These are phyloP conservation scores for Ustanciosporium gigantosporum DNA, from an alignment of 1,284 basidiomycete species.

Conservation along the genomic window DNA sequence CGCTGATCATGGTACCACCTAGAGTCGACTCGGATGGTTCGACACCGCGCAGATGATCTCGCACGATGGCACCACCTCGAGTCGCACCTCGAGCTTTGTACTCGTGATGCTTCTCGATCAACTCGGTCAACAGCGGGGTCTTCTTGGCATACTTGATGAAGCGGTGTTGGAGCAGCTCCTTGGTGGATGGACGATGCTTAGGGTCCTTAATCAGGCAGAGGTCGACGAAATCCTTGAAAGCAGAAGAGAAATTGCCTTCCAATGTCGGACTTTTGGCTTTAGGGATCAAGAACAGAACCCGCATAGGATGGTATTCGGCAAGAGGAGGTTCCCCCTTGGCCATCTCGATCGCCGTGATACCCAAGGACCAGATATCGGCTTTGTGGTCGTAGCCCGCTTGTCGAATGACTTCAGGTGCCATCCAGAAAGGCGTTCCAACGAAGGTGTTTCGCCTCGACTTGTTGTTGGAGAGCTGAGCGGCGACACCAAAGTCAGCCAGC, in stretches of 20 bases:
- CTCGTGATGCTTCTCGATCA: conserved; percentile 69
- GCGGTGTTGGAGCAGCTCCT: conserved; percentile 84
- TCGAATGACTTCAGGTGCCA: conserved; percentile 95
- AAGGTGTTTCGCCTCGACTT: conserved; percentile 88
- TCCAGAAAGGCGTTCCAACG: conserved; percentile 91
- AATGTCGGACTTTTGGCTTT: conserved; percentile 81
- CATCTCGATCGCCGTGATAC: conserved; percentile 63
- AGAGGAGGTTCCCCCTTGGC: conserved; percentile 64
- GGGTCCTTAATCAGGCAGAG: conserved; percentile 93
- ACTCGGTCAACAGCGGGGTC: conserved; percentile 78
- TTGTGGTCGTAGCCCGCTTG: conserved; percentile 74
- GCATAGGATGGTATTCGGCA: conserved; percentile 64
- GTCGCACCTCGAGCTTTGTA: conserved; percentile 54
- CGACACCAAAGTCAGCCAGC: conserved; percentile 94
- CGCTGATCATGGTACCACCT: conserved; percentile 72
- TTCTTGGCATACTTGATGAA: conserved; percentile 82
- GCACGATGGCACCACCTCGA: conserved; percentile 36
- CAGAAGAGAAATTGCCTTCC: conserved; percentile 78
- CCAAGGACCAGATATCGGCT: conserved; percentile 64
- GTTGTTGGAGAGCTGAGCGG: conserved; percentile 77
- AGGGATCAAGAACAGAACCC: conserved; percentile 64
- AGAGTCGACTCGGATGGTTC: conserved; percentile 31
- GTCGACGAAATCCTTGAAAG: conserved; percentile 90
- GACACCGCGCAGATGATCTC: conserved; percentile 39
- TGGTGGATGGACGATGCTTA: conserved; percentile 81